Percentiles rank a stretch among this genome's conserved stretches.
Evolutionary conservation across 1,139 yeast genomes (phyloP).

Genomic region (Candida mesenterica): DNA sequence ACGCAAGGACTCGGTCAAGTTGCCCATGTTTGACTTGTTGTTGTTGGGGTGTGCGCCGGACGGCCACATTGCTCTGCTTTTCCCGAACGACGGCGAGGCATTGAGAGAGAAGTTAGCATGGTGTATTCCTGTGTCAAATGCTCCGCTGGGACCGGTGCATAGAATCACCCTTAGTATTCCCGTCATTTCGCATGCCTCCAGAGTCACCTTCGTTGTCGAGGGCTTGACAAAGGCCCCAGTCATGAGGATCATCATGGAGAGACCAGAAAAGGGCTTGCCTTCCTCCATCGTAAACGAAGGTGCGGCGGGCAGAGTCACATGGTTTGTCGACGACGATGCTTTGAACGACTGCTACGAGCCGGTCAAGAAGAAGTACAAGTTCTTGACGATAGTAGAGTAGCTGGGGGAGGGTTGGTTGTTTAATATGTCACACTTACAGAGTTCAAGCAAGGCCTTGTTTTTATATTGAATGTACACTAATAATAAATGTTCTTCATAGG

Average conservation of each 20-base stretch:
- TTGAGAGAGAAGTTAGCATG: constrained; percentile 91
- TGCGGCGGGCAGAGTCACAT: constrained; percentile 93
- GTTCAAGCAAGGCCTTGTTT: too few relatives aligned
- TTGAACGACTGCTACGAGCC: constrained; percentile 74
- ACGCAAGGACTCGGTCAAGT: constrained; percentile 90
- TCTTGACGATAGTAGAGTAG: constrained; percentile 29
- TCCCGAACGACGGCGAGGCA: constrained; percentile 84
- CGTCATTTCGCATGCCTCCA: constrained; percentile 89
- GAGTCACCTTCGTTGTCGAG: constrained; percentile 92
- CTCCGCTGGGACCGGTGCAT: constrained; percentile 85
- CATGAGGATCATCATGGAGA: constrained; percentile 88
- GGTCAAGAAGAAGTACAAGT: constrained; percentile 74
- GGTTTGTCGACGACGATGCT: constrained; percentile 98
- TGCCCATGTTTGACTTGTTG: constrained; percentile 90
- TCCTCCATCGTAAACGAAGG: constrained; percentile 92
- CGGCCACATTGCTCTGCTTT: constrained; percentile 94
- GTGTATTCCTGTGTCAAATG: constrained; percentile 92
- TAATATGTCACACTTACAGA: too few relatives aligned
- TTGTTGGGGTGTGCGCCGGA: constrained; percentile 97
- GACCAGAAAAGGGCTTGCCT: constrained; percentile 96
- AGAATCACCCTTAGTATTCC: constrained; percentile 94
- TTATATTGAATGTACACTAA: background rate
- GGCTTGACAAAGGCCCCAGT: constrained; percentile 96
- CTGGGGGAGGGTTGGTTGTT: background rate
- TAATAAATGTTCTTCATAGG: constrained; percentile 1